Base-by-base conservation (phyloP, 768 basidiomycete genomes). In the Russula emetica region DNA sequence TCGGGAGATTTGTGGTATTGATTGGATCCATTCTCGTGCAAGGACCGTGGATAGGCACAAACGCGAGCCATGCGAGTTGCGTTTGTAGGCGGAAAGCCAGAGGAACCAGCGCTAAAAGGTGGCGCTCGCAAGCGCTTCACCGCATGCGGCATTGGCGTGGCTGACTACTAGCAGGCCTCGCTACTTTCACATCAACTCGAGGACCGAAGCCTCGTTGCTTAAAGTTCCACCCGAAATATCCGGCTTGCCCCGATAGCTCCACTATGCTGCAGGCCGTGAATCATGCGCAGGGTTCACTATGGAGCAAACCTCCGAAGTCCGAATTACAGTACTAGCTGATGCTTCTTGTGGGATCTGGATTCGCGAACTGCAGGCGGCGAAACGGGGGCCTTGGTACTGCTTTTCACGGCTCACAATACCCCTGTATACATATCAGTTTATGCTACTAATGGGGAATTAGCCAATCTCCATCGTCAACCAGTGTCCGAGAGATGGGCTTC, bases 81-180 rank as follows among this genome's bases (percentile, higher is more conserved):
- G 56, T 34, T 32, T 14, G 42, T 8, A 9, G n/a, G 11, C 20
- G 18, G 20, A 16, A 11, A 14, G 14, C 9, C 1, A 28, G 40
- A 13, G 13, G 1, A n/a, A 20, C 24, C 20, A 14, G 56, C 56
- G 56, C 44, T 38, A 45, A 45, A 57, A 18, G 30, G 44, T 22
- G 56, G 56, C n/a, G 56, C 56, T 58, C 10, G 22, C 7, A 10
- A 30, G 44, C 56, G 42, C 56, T 30, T 58, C 56, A 4, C 42
- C n/a, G 9, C 56, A 58, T 47, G 56, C 44, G 30, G 56, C n/a
- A 24, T 32, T 58, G 30, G 44, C 56, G 44, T 58, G 36, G 56
- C 26, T 34, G 14, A n/a, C 44, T 47, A 32, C 9, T 32, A 32
- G 56, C 11, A 47, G 44, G 56, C 42, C 5, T 22, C 44, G 13